A percentile compares a stretch with the other conserved stretches of the same genome.
Evolutionary conservation across 2,329 filamentous ascomycete genomes (phyloP).

Genomic region (Phialocephala subalpina): DNA sequence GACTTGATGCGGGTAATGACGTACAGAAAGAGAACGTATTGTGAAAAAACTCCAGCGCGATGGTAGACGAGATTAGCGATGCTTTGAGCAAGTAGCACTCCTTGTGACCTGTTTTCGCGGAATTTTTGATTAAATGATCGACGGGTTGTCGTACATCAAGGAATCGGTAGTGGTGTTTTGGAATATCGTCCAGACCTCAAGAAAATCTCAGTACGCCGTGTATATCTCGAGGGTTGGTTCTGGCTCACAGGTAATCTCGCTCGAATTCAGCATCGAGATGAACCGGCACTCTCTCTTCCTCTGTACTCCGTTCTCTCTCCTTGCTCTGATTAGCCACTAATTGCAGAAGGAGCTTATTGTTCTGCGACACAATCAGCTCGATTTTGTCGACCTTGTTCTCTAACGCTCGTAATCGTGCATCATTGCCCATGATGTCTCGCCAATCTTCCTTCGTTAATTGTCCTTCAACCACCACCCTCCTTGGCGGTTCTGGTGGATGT

Average conservation of each 20-base stretch:
- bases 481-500: slow-evolving; percentile 38
- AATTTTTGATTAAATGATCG: background rate
- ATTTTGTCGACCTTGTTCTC: slow-evolving; percentile 45
- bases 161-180: slow-evolving; percentile 41
- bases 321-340: slow-evolving; percentile 39
- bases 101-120: background rate
- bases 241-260: slow-evolving; percentile 45
- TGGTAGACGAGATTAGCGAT: background rate
- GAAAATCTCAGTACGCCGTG: slow-evolving; percentile 34
- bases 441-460: slow-evolving; percentile 44
- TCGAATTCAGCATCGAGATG: slow-evolving; percentile 46
- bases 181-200: slow-evolving; percentile 41
- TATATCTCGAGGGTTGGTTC: slow-evolving; percentile 24
- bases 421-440: slow-evolving; percentile 45
- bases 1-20: slow-evolving; percentile 8
- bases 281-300: slow-evolving; percentile 44
- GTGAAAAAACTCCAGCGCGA: background rate
- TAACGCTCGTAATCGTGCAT: slow-evolving; percentile 41
- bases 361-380: slow-evolving; percentile 42
- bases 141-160: slow-evolving; percentile 19
- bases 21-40: slow-evolving; percentile 1
- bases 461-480: slow-evolving; percentile 43
- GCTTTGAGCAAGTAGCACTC: background rate
- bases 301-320: slow-evolving; percentile 37
- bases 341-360: slow-evolving; percentile 44